Percentiles rank a stretch among this genome's conserved stretches.
Evolutionary conservation across 352 stramenopile genomes (phyloP).

Genomic region (Phytophthora nicotianae): DNA sequence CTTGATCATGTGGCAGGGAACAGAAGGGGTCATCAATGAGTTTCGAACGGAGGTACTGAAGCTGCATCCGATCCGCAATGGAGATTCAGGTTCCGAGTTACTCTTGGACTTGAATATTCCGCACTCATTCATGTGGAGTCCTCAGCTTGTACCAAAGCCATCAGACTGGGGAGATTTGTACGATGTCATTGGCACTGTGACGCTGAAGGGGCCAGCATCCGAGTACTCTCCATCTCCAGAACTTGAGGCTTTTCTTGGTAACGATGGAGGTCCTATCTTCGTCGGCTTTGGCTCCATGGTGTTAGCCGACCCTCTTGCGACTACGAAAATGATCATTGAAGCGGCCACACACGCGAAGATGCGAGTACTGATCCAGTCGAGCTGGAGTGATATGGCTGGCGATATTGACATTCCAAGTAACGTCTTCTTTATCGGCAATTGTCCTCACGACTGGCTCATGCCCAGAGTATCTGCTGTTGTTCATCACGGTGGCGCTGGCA

Average conservation of each 20-base stretch:
- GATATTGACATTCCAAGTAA: slow-evolving; percentile 49
- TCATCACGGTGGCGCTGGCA: slow-evolving; percentile 81
- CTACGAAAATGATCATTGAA: slow-evolving; percentile 85
- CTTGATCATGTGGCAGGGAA: slow-evolving; percentile 58
- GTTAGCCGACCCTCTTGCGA: slow-evolving; percentile 71
- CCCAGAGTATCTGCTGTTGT: slow-evolving; percentile 86
- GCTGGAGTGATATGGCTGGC: slow-evolving; percentile 78
- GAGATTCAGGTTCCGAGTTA: slow-evolving; percentile 41
- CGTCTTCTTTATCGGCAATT: slow-evolving; percentile 71
- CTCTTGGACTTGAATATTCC: slow-evolving; percentile 55
- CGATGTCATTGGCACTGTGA: slow-evolving; percentile 54
- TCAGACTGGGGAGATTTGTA: slow-evolving; percentile 62
- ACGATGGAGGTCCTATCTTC: slow-evolving; percentile 82
- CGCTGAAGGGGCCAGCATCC: slow-evolving; percentile 35
- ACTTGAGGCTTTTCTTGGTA: slow-evolving; percentile 38
- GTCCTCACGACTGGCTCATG: slow-evolving; percentile 92
- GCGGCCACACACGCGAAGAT: slow-evolving; percentile 55
- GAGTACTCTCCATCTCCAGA: slow-evolving; percentile 31
- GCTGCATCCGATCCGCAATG: slow-evolving; percentile 49
- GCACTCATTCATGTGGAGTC: slow-evolving; percentile 75
- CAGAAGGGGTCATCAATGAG: slow-evolving; percentile 53
- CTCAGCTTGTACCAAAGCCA: slow-evolving; percentile 55
- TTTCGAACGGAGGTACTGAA: slow-evolving; percentile 61
- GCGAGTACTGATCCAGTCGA: slow-evolving; percentile 89
- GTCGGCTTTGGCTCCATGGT: slow-evolving; percentile 95